Percentiles rank a stretch among this genome's conserved stretches.
Evolutionary conservation across 305 asterid species (phyloP).

Genomic region (Solanum hybrid): DNA sequence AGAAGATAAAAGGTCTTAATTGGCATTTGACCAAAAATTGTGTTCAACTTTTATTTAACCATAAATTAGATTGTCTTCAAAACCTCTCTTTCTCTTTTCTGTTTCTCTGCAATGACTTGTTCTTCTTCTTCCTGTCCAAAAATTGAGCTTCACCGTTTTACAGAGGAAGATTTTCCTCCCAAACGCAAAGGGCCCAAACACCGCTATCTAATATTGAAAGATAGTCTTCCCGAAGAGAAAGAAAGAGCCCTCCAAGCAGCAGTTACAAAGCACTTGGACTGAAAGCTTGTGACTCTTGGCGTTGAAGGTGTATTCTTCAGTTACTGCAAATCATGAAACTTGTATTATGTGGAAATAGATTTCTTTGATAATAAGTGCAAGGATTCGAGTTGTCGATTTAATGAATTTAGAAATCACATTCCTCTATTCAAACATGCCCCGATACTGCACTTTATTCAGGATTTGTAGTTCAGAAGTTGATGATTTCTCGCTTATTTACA

Average conservation of each 20-base stretch:
- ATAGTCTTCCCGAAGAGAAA: background rate
- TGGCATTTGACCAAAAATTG: background rate
- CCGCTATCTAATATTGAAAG: background rate
- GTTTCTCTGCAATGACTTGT: too few relatives aligned
- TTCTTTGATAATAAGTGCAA: background rate
- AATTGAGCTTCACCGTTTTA: background rate
- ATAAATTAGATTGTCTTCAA: background rate
- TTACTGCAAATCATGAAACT: too few relatives aligned
- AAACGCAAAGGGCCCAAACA: background rate
- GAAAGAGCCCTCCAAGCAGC: background rate
- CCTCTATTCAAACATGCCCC: background rate
- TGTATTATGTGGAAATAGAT: background rate
- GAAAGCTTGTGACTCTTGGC: background rate
- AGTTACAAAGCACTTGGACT: background rate
- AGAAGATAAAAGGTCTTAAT: background rate
- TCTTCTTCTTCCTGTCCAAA: background rate
- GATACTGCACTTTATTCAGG: background rate
- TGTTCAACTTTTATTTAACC: background rate
- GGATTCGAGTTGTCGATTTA: background rate
- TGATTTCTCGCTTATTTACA: background rate
- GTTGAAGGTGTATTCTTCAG: background rate
- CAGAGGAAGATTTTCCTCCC: background rate
- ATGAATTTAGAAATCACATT: background rate
- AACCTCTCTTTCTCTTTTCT: too few relatives aligned
- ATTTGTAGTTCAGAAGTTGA: background rate